These are phyloP conservation scores for Fraxinus nigra DNA, from an alignment of 305 asterid species.

Conservation along the genomic window DNA sequence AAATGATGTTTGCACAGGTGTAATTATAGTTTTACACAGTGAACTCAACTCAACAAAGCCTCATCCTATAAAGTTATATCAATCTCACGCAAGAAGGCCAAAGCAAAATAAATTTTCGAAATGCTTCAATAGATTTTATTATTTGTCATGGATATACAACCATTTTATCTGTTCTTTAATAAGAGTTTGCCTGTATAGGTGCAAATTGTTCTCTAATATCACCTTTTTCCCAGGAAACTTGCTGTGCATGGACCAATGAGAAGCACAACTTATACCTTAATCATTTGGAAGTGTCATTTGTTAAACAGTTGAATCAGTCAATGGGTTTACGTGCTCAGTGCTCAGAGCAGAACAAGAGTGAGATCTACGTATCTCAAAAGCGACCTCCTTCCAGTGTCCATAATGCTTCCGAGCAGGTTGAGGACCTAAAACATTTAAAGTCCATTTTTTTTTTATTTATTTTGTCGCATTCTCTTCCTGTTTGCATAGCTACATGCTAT, in stretches of 20 bases:
- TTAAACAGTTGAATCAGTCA: slow-evolving; percentile 52
- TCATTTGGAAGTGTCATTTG: slow-evolving; percentile 64
- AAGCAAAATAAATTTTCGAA: background rate
- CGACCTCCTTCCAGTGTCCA: slow-evolving; percentile 19
- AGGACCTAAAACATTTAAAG: background rate
- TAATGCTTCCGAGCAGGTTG: slow-evolving; percentile 48
- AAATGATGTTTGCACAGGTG: background rate
- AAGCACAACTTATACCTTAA: slow-evolving; percentile 59
- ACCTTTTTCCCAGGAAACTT: slow-evolving; percentile 26
- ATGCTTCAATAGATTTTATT: background rate
- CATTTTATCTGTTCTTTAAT: background rate
- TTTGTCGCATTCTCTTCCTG: background rate
- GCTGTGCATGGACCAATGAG: slow-evolving; percentile 57
- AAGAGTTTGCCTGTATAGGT: background rate
- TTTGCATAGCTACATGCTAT: slow-evolving; percentile 1
- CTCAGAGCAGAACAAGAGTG: slow-evolving; percentile 33
- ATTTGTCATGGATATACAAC: background rate
- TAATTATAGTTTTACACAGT: background rate
- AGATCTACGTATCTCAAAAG: slow-evolving; percentile 22
- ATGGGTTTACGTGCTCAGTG: slow-evolving; percentile 32
- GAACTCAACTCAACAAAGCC: background rate
- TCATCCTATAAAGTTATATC: background rate
- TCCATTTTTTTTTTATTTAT: background rate
- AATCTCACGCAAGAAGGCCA: background rate
- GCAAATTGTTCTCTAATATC: background rate